These are phyloP conservation scores for Diplotaxis tenuifolia DNA, from an alignment of 345 rosid genomes.

Conservation along the genomic window DNA sequence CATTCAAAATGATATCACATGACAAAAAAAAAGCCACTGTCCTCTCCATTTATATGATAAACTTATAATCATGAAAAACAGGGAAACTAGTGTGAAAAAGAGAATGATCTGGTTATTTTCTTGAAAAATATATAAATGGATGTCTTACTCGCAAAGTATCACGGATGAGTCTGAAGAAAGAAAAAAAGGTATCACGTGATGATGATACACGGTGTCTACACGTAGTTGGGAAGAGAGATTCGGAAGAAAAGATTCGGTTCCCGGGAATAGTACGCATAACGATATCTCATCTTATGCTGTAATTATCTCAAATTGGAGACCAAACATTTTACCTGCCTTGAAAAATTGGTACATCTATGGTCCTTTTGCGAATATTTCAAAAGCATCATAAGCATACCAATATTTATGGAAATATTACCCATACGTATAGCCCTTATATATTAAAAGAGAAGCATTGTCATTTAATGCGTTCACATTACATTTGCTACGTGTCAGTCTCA, in stretches of 20 bases:
- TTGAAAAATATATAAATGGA: background rate
- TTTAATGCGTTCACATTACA: too few relatives aligned
- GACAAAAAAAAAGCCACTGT: too few relatives aligned
- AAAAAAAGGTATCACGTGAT: constrained; percentile 16
- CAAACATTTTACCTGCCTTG: constrained; percentile 11
- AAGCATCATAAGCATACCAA: constrained; percentile 4
- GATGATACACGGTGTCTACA: constrained; percentile 29
- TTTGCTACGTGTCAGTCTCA: too few relatives aligned
- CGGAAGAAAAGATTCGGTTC: constrained; percentile 14
- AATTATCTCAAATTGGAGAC: constrained; percentile 15
- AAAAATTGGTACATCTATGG: constrained; percentile 1
- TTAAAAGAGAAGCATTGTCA: too few relatives aligned
- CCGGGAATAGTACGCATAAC: constrained; percentile 5
- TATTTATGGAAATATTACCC: background rate
- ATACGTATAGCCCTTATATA: too few relatives aligned
- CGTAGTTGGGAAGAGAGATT: constrained; percentile 23
- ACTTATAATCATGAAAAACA: too few relatives aligned
- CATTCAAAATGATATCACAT: too few relatives aligned
- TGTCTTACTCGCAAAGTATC: constrained; percentile 26
- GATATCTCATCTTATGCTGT: constrained; percentile 3
- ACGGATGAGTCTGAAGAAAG: background rate
- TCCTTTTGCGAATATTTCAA: constrained; percentile 8
- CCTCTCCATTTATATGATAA: too few relatives aligned
- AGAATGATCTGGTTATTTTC: background rate
- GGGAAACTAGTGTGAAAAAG: background rate